Conservation (phyloP, 1,284 basidiomycete species). For the Heterobasidion occidentale region DNA sequence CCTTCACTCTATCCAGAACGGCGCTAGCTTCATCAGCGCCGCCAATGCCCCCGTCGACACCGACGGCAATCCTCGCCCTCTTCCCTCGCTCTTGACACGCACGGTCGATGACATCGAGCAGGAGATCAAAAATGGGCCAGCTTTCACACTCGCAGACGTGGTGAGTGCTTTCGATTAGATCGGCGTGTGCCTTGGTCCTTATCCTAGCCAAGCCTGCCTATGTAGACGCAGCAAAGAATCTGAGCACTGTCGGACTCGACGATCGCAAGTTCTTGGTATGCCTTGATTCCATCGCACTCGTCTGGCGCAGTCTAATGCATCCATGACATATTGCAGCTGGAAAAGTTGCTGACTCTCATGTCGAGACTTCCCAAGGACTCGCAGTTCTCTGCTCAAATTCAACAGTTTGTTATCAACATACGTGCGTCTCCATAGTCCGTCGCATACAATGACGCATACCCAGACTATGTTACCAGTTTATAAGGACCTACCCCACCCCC, state of each 20-base stretch:
- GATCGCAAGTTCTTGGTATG: constrained; percentile 50
- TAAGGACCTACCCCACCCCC: constrained; percentile 71
- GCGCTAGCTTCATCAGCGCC: neutral
- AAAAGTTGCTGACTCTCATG: constrained; percentile 56
- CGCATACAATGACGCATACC: neutral
- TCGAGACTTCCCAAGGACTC: constrained; percentile 47
- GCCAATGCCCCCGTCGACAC: constrained; percentile 6
- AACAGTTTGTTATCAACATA: constrained; percentile 48
- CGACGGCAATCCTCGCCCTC: constrained; percentile 6
- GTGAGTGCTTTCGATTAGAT: constrained; percentile 4
- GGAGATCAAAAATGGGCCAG: constrained; percentile 4
- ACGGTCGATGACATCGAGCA: constrained; percentile 7
- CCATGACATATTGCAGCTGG: constrained; percentile 39
- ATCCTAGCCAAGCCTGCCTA: constrained; percentile 27
- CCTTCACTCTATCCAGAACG: neutral
- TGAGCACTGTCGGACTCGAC: constrained; percentile 42
- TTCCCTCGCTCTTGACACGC: constrained; percentile 3
- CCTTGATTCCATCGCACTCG: neutral
- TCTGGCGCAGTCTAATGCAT: neutral
- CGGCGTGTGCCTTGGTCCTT: neutral
- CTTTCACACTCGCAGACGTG: constrained; percentile 8
- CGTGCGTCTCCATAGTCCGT: constrained; percentile 15
- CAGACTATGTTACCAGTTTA: constrained; percentile 43
- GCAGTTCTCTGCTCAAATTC: constrained; percentile 34
- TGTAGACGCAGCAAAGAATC: constrained; percentile 38